Percentiles rank a stretch among this genome's conserved stretches.
Evolutionary conservation across 352 stramenopile species (phyloP).

Genomic region (Globisporangium mamillatum): DNA sequence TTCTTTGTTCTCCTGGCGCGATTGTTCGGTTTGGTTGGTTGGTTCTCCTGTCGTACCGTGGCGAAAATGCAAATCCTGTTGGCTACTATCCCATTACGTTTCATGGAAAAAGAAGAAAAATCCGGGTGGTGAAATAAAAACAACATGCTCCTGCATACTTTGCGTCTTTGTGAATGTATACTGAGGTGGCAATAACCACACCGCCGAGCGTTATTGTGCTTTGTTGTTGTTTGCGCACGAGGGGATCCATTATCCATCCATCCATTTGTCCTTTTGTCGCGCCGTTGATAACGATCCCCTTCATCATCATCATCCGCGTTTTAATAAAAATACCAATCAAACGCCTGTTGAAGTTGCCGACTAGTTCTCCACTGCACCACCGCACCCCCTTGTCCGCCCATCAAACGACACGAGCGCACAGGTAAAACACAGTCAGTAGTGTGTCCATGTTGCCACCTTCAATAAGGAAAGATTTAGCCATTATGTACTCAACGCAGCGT

Average conservation of each 20-base stretch:
- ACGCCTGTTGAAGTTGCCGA: neutral
- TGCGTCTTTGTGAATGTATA: neutral
- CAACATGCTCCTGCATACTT: neutral
- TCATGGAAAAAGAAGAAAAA: neutral
- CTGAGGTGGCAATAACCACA: neutral
- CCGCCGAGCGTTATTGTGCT: neutral
- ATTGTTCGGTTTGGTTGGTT: neutral
- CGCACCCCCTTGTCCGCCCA: neutral
- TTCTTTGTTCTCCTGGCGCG: neutral
- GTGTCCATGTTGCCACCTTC: neutral
- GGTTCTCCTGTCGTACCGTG: neutral
- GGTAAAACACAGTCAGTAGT: neutral
- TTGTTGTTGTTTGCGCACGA: neutral
- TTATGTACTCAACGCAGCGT: neutral
- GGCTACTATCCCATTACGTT: neutral
- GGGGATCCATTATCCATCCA: neutral
- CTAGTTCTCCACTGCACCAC: neutral
- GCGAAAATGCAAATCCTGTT: neutral
- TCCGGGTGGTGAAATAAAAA: neutral
- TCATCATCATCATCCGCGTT: neutral
- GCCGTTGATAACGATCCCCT: neutral
- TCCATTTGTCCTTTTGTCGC: neutral
- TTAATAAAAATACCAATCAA: neutral
- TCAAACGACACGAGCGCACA: neutral
- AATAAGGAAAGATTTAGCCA: neutral